These are phyloP conservation scores for Didymella glomerata DNA, from an alignment of 2,329 filamentous ascomycete genomes.

Conservation along the genomic window DNA sequence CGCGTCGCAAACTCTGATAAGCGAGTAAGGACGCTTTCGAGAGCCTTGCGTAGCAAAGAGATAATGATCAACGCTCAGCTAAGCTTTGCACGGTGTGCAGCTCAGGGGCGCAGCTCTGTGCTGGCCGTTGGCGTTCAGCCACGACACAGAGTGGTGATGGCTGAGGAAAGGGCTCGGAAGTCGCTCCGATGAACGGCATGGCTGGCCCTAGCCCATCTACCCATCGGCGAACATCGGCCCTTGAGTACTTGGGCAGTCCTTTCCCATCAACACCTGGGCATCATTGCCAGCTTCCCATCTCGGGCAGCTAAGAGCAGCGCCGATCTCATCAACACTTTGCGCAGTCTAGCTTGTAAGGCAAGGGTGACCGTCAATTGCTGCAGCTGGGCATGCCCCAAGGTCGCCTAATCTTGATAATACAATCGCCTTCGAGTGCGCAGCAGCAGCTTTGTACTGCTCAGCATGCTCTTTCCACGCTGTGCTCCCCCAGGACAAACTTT, in stretches of 20 bases:
- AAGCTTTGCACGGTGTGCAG: too few species aligned
- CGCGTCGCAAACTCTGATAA: not conserved
- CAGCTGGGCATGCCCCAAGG: not conserved
- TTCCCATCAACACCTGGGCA: not conserved
- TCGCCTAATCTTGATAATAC: not conserved
- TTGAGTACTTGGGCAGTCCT: not conserved
- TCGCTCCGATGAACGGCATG: not conserved
- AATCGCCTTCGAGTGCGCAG: too few species aligned
- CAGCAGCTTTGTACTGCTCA: not conserved
- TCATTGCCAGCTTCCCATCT: not conserved
- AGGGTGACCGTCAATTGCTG: not conserved
- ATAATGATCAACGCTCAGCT: slow-evolving; percentile 4
- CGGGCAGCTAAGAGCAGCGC: not conserved
- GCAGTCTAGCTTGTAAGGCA: too few species aligned
- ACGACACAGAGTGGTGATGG: not conserved
- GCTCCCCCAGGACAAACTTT: not conserved
- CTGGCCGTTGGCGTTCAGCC: slow-evolving; percentile 5
- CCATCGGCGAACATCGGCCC: not conserved
- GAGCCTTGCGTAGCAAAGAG: not conserved
- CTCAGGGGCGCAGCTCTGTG: not conserved
- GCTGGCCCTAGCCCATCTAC: not conserved
- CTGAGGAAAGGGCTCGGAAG: not conserved
- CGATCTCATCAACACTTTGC: not conserved
- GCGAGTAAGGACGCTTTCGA: not conserved
- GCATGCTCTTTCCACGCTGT: not conserved